Evolutionary conservation across 129 eudicot species (phyloP).

Genomic region (Artemisia tridentata): DNA sequence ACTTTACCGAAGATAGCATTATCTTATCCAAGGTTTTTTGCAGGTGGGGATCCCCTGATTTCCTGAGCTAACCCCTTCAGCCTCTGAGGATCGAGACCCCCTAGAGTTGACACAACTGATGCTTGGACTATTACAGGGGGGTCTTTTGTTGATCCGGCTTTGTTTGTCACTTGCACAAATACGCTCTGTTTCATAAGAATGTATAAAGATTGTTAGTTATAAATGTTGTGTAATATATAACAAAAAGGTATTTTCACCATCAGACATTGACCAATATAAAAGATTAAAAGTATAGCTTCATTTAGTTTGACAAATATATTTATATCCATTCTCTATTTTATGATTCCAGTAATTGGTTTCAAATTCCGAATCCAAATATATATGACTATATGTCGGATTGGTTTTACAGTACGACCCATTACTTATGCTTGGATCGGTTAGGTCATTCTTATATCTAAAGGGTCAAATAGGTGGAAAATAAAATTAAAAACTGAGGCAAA

Average conservation of each 20-base stretch:
- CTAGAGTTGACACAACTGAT: slow-evolving; percentile 51
- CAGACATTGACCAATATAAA: neutral
- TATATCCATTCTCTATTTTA: neutral
- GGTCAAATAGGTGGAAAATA: neutral
- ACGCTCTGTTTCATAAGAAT: slow-evolving; percentile 41
- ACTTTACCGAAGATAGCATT: slow-evolving; percentile 75
- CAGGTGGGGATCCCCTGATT: slow-evolving; percentile 55
- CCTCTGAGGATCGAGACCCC: slow-evolving; percentile 54
- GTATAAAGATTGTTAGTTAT: neutral
- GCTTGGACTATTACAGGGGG: slow-evolving; percentile 76
- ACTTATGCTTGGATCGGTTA: too few species aligned
- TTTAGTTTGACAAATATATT: slow-evolving; percentile 8
- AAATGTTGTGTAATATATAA: neutral
- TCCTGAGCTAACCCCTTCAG: slow-evolving; percentile 65
- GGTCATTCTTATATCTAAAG: too few species aligned
- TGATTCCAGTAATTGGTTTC: neutral
- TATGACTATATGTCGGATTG: neutral
- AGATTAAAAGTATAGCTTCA: neutral
- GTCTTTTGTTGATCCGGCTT: slow-evolving; percentile 60
- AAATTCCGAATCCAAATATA: neutral
- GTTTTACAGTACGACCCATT: too few species aligned
- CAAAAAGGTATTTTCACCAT: neutral
- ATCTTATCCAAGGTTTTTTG: slow-evolving; percentile 72
- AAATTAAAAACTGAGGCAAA: too few species aligned
- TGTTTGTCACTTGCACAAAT: slow-evolving; percentile 63